These are phyloP conservation scores for Leccinum longicurvipes DNA, from an alignment of 768 basidiomycete species.

Conservation along the genomic window DNA sequence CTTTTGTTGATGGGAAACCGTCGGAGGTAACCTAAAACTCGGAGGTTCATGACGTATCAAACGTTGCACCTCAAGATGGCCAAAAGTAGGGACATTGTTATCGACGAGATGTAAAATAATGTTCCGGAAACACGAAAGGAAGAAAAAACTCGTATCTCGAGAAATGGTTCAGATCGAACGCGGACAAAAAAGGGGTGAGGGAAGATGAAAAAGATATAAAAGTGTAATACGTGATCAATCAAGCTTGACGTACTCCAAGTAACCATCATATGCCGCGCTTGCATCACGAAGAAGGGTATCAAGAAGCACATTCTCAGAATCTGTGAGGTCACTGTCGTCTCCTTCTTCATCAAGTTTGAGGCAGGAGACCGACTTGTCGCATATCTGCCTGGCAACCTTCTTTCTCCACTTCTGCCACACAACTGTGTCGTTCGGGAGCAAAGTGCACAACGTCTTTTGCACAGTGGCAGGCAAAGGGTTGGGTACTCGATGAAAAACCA, in stretches of 20 bases:
- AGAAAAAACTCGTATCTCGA: neutral
- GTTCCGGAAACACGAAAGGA: neutral
- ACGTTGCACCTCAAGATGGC: no score
- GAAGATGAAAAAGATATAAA: neutral
- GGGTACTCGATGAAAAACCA: conserved; percentile 5
- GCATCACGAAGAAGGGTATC: conserved; percentile 19
- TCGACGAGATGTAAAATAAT: neutral
- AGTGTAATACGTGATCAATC: neutral
- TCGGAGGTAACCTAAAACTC: neutral
- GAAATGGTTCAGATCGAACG: neutral
- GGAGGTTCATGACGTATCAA: neutral
- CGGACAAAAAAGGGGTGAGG: no score
- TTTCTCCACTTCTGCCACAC: conserved; percentile 23
- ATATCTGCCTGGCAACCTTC: conserved; percentile 14
- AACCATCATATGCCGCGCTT: conserved; percentile 8
- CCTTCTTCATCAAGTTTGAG: conserved; percentile 2
- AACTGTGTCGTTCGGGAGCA: conserved; percentile 21
- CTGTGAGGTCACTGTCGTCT: neutral
- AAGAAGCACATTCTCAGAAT: conserved; percentile 3
- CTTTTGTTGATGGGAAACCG: neutral
- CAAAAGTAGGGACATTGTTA: neutral
- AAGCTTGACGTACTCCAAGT: neutral
- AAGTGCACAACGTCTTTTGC: conserved; percentile 7
- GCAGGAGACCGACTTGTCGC: conserved; percentile 1
- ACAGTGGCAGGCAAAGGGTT: conserved; percentile 1